Conservation (phyloP, 2,329 filamentous ascomycete species). For the Colletotrichum noveboracense region DNA sequence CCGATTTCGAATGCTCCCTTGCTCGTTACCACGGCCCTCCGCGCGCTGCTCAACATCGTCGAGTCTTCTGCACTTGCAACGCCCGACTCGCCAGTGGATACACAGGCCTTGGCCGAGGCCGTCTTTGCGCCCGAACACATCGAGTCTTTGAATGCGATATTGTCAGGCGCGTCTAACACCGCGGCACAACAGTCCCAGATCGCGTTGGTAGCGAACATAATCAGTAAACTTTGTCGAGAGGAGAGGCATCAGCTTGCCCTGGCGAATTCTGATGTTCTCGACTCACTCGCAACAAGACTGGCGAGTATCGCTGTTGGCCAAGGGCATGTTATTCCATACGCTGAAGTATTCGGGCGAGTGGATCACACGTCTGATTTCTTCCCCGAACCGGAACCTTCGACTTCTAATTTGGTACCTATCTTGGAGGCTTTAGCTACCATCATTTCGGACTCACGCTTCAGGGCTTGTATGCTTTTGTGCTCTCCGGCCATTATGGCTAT, state of each 20-base stretch:
- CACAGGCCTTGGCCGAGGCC: conserved; percentile 60
- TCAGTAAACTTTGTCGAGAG: conserved; percentile 67
- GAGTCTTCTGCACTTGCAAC: conserved; percentile 66
- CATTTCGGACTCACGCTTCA: conserved; percentile 78
- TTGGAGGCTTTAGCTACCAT: conserved; percentile 80
- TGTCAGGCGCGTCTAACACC: conserved; percentile 62
- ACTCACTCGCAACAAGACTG: conserved; percentile 77
- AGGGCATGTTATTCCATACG: conserved; percentile 71
- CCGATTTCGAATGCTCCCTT: conserved; percentile 67
- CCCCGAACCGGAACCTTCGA: conserved; percentile 64
- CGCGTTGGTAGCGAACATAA: conserved; percentile 60
- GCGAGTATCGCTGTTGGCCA: conserved; percentile 72
- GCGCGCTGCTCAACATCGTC: conserved; percentile 74
- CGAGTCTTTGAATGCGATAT: conserved; percentile 53
- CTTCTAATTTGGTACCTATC: conserved; percentile 68
- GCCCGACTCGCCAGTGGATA: conserved; percentile 52
- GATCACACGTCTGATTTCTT: conserved; percentile 63
- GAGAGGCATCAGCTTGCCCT: conserved; percentile 75
- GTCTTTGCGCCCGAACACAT: conserved; percentile 55
- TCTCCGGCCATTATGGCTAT: conserved; percentile 73
- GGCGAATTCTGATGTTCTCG: conserved; percentile 75
- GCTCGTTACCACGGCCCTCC: conserved; percentile 76
- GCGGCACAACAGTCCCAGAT: conserved; percentile 66
- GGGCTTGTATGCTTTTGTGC: conserved; percentile 73
- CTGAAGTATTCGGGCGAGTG: conserved; percentile 58